phyloP scores from a whole-genome alignment of 2,329 filamentous ascomycete genomes.

The Microcera coccophila region DNA sequence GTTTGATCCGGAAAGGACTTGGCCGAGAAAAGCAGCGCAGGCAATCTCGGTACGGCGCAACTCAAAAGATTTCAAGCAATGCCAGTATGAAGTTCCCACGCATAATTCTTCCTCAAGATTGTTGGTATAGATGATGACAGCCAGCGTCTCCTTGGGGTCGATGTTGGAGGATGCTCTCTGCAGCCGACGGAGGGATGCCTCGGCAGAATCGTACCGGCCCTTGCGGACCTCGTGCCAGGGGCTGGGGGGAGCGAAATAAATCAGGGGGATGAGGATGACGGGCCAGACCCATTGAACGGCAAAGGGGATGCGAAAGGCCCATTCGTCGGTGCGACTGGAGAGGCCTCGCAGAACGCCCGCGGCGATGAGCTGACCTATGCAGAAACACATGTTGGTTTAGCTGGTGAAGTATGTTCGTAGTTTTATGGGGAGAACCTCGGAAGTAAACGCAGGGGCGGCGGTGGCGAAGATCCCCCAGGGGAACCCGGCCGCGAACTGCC shows the following conservation, averaged over 20 bases:
- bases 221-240: conserved; percentile 44
- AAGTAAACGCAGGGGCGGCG: conserved; percentile 24
- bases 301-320: conserved; percentile 42
- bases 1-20: background rate
- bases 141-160: conserved; percentile 1
- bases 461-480: conserved; percentile 60
- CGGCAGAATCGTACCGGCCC: conserved; percentile 24
- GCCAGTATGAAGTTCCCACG: background rate
- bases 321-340: conserved; percentile 32
- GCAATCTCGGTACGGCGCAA: conserved; percentile 6
- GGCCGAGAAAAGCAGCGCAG: background rate
- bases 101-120: conserved; percentile 19
- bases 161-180: conserved; percentile 24
- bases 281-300: conserved; percentile 45
- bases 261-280: conserved; percentile 33
- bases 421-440: conserved; percentile 7
- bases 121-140: conserved; percentile 41
- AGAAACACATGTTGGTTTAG: conserved; percentile 36
- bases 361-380: conserved; percentile 40
- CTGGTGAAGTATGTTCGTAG: conserved; percentile 5
- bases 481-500: conserved; percentile 39
- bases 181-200: conserved; percentile 11
- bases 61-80: conserved; percentile 4
- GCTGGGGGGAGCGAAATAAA: conserved; percentile 34
- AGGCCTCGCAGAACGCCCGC: conserved; percentile 38